Base-by-base conservation (phyloP, 495 filamentous ascomycete genomes). In the Neurospora tetraspora region DNA sequence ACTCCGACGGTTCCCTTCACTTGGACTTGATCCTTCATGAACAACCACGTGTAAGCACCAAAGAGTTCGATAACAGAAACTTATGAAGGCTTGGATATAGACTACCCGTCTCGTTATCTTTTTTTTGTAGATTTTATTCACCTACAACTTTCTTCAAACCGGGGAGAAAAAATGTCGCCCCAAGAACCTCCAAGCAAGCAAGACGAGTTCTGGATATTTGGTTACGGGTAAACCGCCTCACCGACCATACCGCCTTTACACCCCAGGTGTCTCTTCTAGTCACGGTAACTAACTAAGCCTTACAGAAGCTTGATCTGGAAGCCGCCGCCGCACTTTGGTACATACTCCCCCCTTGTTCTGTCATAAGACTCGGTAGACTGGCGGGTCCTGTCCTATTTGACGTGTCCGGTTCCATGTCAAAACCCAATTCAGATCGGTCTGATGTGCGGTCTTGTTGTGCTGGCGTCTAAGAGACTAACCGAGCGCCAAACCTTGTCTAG, bases 221-320 rank as follows among this genome's bases (percentile, higher is more conserved):
- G 94, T 40, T 97, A 97, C 78, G 94, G 94, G 93, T 96, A 81
- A 81, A 86, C 84, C 40, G 38, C 20, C 27, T 39, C 34, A 73
- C 27, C 18, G 20, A 4, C 23, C 61, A 27, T 70, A 36, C 42
- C 31, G 36, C 45, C 36, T 72, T 38, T 6, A 1, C 20, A 27
- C 47, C 2, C 47, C 23, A 4, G 20, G 5, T 14, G 47, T 59
- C 47, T 53, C 20, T 45, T 39, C 43, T 40, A 73, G 39, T 38
- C 77, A 72, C 53, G 68, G 71, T 74, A 70, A 81, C 74, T 80
- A 73, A 81, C 74, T 70, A 69, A 75, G 59, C 71, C 70, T 39
- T 39, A 38, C 72, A 98, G 95, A 81, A 97, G 93, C 74, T 84
- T 99, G 80, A 98, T 99, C 72, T 99, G 95, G 95, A 99, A 99